Base-by-base conservation (phyloP, 1,139 yeast genomes). In the Debaryomycetaceae sp. region DNA sequence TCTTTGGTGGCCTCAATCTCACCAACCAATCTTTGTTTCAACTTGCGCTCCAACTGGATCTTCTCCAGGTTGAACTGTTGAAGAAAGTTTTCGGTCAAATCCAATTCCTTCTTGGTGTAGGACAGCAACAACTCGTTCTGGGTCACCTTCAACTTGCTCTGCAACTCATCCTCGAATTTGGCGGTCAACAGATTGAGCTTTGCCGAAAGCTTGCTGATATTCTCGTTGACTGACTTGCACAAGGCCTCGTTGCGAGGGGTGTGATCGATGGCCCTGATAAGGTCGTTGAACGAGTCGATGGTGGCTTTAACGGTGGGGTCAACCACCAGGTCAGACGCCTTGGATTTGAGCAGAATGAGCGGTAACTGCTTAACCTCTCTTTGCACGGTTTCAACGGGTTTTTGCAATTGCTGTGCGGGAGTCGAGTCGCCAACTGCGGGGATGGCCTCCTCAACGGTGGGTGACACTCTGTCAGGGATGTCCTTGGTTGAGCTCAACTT, bases 1-100 rank as follows among this genome's bases (percentile, higher is more conserved):
- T 75, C 68, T 49, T 75, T 78, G 32, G 88, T 71, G 22, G 85
- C 80, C 40, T 75, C 74, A 35, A 89, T 66, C 56, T 89, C 96
- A 20, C 67, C 63, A 16, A 58, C 56, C 44, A 91, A 65, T 41
- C 80, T 74, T 30, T 64, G 61, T 40, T 75, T 67, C 53, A 82
- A 82, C 43, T 77, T 78, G 33, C 68, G 56, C 41, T 83, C 82
- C 43, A 89, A 69, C 41, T 74, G 72, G 34, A 65, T 53, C 47
- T 83, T 81, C 48, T 83, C 85, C 12, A 44, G 43, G 36, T 62
- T 68, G 46, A 65, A 65, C 45, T 73, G 75, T 30, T 61, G 51
- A 41, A 74, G 59, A 46, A 73, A 64, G 38, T 65, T 63, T 39
- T 63, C 62, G 17, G 78, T 71, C 43, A 73, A 53, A 28, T 65